Conservation (phyloP, 192 early-diverging fungal genomes). For the Spizellomyces punctatus region DNA sequence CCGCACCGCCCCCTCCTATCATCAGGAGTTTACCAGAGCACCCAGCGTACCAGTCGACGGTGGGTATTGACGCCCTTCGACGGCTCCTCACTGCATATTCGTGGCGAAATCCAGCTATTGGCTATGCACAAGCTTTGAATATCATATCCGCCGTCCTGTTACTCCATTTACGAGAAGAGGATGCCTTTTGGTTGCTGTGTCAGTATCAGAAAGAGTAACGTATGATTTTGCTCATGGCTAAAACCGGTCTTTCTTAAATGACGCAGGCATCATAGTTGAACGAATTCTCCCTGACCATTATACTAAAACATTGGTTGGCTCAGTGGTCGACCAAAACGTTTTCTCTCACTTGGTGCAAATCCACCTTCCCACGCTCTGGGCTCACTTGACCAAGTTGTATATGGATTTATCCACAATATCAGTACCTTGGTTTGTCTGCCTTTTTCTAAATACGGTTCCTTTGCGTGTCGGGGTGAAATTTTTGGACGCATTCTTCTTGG, state of each 20-base stretch:
- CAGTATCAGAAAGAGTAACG: conserved; percentile 2
- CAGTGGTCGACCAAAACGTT: conserved; percentile 59
- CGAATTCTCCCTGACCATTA: conserved; percentile 62
- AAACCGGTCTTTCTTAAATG: neutral
- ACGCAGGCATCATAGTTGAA: conserved; percentile 56
- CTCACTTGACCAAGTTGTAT: conserved; percentile 55
- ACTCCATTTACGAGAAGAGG: conserved; percentile 56
- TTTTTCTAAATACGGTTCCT: conserved; percentile 59
- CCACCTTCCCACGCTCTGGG: conserved; percentile 46
- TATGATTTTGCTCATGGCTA: neutral
- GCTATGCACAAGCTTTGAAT: conserved; percentile 67
- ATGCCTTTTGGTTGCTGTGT: conserved; percentile 65
- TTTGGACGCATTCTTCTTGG: conserved; percentile 63
- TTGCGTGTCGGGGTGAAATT: conserved; percentile 51
- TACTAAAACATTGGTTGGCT: conserved; percentile 62
- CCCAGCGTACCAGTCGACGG: conserved; percentile 54
- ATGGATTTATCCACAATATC: conserved; percentile 62
- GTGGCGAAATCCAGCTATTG: conserved; percentile 61
- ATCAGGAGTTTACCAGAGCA: conserved; percentile 60
- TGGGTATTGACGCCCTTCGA: conserved; percentile 56
- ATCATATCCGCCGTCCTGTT: conserved; percentile 60
- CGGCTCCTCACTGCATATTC: conserved; percentile 60
- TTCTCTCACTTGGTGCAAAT: conserved; percentile 50
- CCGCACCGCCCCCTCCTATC: neutral
- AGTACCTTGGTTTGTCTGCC: conserved; percentile 64